Conservation (phyloP, 805 yeast species). For the Spathaspora gorwiae region DNA sequence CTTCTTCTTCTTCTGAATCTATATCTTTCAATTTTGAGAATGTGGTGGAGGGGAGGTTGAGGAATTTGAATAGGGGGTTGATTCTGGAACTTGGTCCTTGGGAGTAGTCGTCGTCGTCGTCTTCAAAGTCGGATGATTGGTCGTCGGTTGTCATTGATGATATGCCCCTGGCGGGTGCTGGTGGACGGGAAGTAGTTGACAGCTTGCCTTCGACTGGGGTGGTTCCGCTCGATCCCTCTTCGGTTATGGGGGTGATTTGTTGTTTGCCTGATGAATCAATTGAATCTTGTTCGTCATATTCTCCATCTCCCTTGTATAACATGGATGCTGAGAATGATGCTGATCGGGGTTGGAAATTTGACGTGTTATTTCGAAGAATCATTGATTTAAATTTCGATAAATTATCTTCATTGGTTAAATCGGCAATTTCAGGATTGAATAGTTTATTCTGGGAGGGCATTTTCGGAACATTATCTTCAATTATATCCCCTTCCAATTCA, state of each 20-base stretch:
- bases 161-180: neutral
- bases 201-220: constrained; percentile 52
- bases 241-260: constrained; percentile 37
- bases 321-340: constrained; percentile 37
- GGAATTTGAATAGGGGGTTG: constrained; percentile 15
- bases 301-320: constrained; percentile 9
- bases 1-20: constrained; percentile 81
- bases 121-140: constrained; percentile 25
- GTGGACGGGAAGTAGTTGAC: constrained; percentile 25
- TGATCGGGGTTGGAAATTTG: constrained; percentile 32
- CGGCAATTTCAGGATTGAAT: constrained; percentile 36
- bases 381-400: constrained; percentile 37
- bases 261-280: constrained; percentile 1
- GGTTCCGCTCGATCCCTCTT: constrained; percentile 59
- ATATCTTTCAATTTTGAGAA: constrained; percentile 48
- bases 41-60: constrained; percentile 20
- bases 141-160: constrained; percentile 11
- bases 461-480: constrained; percentile 64
- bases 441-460: too few relatives aligned
- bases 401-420: constrained; percentile 33
- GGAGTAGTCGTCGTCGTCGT: constrained; percentile 7
- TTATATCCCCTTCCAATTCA: constrained; percentile 64
- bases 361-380: constrained; percentile 25
- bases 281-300: constrained; percentile 3
- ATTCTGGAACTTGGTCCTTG: neutral